Evolutionary conservation across 352 stramenopile species (phyloP).

Genomic region (Pythium apleroticum): DNA sequence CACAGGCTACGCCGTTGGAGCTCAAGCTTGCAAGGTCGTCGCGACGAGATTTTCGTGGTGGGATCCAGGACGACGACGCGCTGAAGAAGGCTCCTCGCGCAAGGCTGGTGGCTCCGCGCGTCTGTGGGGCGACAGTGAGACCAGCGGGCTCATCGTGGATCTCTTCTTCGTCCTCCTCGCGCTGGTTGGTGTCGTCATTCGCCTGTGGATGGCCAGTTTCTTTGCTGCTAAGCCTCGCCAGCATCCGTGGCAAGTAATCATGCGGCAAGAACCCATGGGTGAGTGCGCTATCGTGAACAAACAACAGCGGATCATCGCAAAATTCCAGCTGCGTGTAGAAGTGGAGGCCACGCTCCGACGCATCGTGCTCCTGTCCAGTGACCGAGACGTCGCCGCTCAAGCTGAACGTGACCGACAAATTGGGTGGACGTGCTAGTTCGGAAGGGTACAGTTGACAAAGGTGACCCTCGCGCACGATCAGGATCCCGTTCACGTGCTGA

Average conservation of each 20-base stretch:
- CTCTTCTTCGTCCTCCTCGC: background rate
- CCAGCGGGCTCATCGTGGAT: background rate
- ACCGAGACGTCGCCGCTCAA: conserved; percentile 41
- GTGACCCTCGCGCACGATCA: conserved; percentile 52
- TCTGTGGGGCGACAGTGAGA: background rate
- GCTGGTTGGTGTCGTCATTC: background rate
- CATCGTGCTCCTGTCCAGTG: conserved; percentile 16
- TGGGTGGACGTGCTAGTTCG: conserved; percentile 34
- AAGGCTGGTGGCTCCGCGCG: conserved; percentile 6
- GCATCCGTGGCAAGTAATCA: conserved; percentile 30
- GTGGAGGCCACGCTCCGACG: conserved; percentile 28
- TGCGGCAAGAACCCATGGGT: conserved; percentile 58
- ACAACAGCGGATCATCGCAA: conserved; percentile 44
- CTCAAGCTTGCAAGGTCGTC: conserved; percentile 15
- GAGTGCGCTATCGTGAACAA: conserved; percentile 40
- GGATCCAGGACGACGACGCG: conserved; percentile 56
- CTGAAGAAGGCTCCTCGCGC: conserved; percentile 47
- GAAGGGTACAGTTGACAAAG: conserved; percentile 51
- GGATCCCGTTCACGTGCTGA: conserved; percentile 50
- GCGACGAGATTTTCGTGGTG: conserved; percentile 32
- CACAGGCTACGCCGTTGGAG: conserved; percentile 32
- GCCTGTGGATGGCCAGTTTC: background rate
- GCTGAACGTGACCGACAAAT: conserved; percentile 50
- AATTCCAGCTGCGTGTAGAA: conserved; percentile 66
- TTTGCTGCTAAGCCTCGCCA: conserved; percentile 14